Conservation (phyloP, 306 rosid genomes). For the Senna siamea region DNA sequence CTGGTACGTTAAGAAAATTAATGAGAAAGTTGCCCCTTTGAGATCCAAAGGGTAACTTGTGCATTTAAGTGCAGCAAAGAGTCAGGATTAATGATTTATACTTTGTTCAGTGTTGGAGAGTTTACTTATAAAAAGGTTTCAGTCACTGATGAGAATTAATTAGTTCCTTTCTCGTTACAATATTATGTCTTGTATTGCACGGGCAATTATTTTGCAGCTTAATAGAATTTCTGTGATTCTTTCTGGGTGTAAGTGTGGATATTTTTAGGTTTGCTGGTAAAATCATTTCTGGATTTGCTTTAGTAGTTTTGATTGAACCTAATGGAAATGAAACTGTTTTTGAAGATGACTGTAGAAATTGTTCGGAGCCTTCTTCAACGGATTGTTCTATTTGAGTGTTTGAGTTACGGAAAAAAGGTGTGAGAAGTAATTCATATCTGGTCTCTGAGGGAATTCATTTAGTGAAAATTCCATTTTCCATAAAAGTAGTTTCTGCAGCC, state of each 20-base stretch:
- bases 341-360: background rate
- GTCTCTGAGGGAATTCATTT: background rate
- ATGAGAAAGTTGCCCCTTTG: no score
- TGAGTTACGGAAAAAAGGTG: background rate
- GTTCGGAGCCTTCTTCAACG: background rate
- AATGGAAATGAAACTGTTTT: no score
- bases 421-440: background rate
- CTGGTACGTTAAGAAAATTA: no score
- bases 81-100: no score
- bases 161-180: no score
- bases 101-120: no score
- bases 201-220: background rate
- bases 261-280: conserved; percentile 1
- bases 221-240: background rate
- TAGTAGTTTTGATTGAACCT: no score
- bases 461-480: background rate
- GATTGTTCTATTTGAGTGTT: background rate
- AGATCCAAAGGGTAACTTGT: no score
- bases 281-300: conserved; percentile 20
- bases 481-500: background rate
- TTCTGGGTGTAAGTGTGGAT: background rate
- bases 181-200: background rate
- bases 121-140: background rate
- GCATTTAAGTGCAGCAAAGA: no score
- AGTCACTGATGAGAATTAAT: background rate